A percentile compares a stretch with the other conserved stretches of the same genome.
Conservation (phyloP, 352 stramenopile genomes). For the Phytophthora nicotianae region DNA sequence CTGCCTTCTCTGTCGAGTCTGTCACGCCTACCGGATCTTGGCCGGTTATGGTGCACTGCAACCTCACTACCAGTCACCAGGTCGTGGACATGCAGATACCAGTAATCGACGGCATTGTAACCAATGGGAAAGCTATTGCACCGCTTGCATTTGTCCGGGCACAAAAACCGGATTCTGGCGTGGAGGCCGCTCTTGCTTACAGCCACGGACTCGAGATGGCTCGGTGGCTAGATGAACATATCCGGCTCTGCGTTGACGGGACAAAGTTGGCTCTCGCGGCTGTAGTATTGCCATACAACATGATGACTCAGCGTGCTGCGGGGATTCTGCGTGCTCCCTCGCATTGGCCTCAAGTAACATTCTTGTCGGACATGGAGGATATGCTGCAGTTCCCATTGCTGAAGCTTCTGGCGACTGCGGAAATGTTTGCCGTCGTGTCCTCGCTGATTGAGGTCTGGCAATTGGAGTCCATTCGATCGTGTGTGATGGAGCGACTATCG, state of each 20-base stretch:
- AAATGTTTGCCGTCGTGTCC: slow-evolving; percentile 43
- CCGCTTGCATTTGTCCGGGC: slow-evolving; percentile 40
- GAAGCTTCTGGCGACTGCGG: slow-evolving; percentile 41
- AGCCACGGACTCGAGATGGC: slow-evolving; percentile 64
- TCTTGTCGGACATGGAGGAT: slow-evolving; percentile 51
- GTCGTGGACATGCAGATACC: slow-evolving; percentile 17
- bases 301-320: slow-evolving; percentile 41
- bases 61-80: slow-evolving; percentile 13
- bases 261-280: slow-evolving; percentile 46
- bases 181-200: slow-evolving; percentile 21
- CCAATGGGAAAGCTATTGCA: slow-evolving; percentile 41
- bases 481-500: slow-evolving; percentile 23
- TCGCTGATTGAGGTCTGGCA: slow-evolving; percentile 48
- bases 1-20: slow-evolving; percentile 18
- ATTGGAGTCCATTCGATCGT: slow-evolving; percentile 29
- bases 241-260: slow-evolving; percentile 34
- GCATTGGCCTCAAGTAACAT: slow-evolving; percentile 45
- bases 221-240: slow-evolving; percentile 46
- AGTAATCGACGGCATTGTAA: slow-evolving; percentile 43
- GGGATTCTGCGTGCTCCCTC: slow-evolving; percentile 39
- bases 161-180: slow-evolving; percentile 23
- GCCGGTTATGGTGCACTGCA: slow-evolving; percentile 51
- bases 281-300: slow-evolving; percentile 50
- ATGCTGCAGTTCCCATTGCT: slow-evolving; percentile 53
- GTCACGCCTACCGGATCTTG: slow-evolving; percentile 12